Evolutionary conservation across 805 yeast species (phyloP), one percentile per base, ranked within the genome.

Genomic region (Nadsonia fulvescens): DNA sequence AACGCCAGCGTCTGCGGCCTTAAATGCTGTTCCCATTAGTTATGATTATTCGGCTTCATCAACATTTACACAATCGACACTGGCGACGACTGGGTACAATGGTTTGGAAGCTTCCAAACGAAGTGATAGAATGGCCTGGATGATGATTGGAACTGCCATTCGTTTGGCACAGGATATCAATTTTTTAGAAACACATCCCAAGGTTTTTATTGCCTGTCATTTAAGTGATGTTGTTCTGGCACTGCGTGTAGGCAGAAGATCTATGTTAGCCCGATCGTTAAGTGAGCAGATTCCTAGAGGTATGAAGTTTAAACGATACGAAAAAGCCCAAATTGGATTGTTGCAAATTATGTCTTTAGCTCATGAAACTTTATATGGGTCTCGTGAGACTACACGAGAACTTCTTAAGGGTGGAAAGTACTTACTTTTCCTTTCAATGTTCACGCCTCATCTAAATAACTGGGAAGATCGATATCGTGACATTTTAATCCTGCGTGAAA

Each of bases 51-150:
- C n/a, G 9, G 29, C 21, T 7, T n/a, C n/a, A n/a, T n/a, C n/a
- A n/a, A n/a, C n/a, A n/a, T n/a, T n/a, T n/a, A n/a, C n/a, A n/a
- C n/a, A n/a, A n/a, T n/a, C n/a, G n/a, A n/a, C n/a, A n/a, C 52
- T 13, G 50, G 43, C 10, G 64, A 53, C 8, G 66, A 32, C 66
- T 18, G 61, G 63, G 16, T 50, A 66, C 22, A 72, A 83, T 0
- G 93, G 93, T 0, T 51, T 78, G 23, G 78, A 79, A 15, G 91
- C 93, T 1, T 69, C 82, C 66, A 59, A 91, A 38, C 56, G 93
- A 40, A 71, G 83, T 34, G 83, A 79, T 45, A 60, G 93, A 20
- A 76, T 81, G 82, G 75, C 92, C 0, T 83, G 93, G 86, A 76
- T 82, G 89, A 62, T 81, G 33, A 70, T 79, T 24, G 94, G 95